phyloP scores from a whole-genome alignment of 768 basidiomycete genomes.

The Naematelia encephala region DNA sequence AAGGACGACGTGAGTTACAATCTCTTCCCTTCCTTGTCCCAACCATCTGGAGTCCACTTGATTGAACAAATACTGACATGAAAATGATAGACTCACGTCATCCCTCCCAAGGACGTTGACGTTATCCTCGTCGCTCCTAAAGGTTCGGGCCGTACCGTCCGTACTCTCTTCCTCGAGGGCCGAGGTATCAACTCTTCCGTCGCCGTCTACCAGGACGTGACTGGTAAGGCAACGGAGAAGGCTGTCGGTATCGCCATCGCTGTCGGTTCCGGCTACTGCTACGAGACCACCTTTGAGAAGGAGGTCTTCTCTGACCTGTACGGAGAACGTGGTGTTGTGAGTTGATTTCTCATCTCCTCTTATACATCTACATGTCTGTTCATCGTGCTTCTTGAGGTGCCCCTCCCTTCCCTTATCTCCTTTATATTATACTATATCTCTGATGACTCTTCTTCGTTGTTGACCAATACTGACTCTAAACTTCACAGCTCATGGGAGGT shows the following conservation, averaged over 20 bases:
- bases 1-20: constrained; percentile 68
- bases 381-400: neutral
- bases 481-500: constrained; percentile 81
- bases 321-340: constrained; percentile 97
- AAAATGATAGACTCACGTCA: constrained; percentile 65
- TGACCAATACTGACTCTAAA: constrained; percentile 11
- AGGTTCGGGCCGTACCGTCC: constrained; percentile 97
- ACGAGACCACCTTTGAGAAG: constrained; percentile 99
- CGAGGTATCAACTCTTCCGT: constrained; percentile 73
- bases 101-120: constrained; percentile 89
- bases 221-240: constrained; percentile 96
- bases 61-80: neutral
- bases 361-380: neutral
- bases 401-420: neutral
- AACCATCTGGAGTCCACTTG: neutral
- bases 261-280: constrained; percentile 94
- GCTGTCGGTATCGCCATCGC: constrained; percentile 90
- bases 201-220: constrained; percentile 95
- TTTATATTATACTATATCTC: neutral
- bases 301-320: constrained; percentile 99
- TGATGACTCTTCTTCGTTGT: too few relatives aligned
- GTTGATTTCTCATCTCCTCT: constrained; percentile 49
- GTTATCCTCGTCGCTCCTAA: constrained; percentile 99
- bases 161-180: constrained; percentile 99
- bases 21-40: constrained; percentile 5